Conservation (phyloP, 2,329 filamentous ascomycete species). For the Aspergillus vadensis region DNA sequence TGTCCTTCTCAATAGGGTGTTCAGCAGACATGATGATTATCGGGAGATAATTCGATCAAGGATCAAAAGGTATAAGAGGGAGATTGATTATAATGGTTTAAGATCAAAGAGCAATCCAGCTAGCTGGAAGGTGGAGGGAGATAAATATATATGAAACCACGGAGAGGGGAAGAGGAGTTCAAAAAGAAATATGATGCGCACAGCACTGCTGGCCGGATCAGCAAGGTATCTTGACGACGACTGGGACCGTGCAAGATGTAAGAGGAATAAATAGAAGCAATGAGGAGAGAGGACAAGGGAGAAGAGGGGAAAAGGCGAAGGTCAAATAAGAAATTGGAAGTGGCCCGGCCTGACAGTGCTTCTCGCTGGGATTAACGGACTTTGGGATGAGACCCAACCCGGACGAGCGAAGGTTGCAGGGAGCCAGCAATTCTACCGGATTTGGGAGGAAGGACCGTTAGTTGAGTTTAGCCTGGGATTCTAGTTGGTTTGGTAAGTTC, state of each 20-base stretch:
- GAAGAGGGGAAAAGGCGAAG: conserved; percentile 15
- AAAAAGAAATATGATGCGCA: conserved; percentile 21
- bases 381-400: conserved; percentile 14
- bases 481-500: conserved; percentile 13
- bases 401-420: conserved; percentile 21
- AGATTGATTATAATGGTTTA: conserved; percentile 2
- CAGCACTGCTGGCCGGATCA: conserved; percentile 34
- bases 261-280: conserved; percentile 13
- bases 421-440: conserved; percentile 25
- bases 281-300: conserved; percentile 11
- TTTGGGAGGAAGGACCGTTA: conserved; percentile 25
- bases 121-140: conserved; percentile 26
- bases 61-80: background rate
- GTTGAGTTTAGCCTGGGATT: conserved; percentile 18
- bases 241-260: conserved; percentile 16
- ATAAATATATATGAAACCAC: conserved; percentile 25
- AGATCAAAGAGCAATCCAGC: conserved; percentile 24
- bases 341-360: conserved; percentile 11
- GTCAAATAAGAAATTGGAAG: conserved; percentile 15
- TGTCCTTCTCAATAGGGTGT: conserved; percentile 37
- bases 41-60: conserved; percentile 2
- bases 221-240: conserved; percentile 13
- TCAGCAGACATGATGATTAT: conserved; percentile 31
- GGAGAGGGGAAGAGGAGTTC: conserved; percentile 19
- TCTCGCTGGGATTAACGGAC: conserved; percentile 18